Evolutionary conservation across 139 green algal genomes (phyloP).

Genomic region (Chlamydomonas sp.): DNA sequence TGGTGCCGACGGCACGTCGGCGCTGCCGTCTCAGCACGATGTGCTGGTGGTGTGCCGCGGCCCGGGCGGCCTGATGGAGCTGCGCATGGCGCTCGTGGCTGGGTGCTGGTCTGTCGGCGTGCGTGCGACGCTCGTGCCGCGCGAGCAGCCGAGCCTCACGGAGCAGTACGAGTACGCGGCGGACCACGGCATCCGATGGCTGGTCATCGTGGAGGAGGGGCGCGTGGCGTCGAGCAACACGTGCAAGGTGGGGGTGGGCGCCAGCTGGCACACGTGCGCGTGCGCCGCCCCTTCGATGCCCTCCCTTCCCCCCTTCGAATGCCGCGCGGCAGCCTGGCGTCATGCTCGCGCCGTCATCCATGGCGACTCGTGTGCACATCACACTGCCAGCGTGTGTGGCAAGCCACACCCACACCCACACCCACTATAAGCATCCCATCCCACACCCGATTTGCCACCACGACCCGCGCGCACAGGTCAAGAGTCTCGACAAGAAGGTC

Average conservation of each 20-base stretch:
- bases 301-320: neutral
- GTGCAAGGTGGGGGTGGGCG: constrained; percentile 1
- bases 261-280: neutral
- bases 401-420: too few species aligned
- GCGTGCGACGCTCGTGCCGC: constrained; percentile 54
- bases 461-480: too few species aligned
- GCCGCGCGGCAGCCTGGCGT: too few species aligned
- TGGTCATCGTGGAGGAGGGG: constrained; percentile 62
- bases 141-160: constrained; percentile 36
- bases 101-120: constrained; percentile 64
- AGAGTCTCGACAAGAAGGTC: neutral
- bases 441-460: too few species aligned
- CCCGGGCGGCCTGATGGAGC: constrained; percentile 53
- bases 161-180: constrained; percentile 77
- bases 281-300: neutral
- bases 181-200: constrained; percentile 48
- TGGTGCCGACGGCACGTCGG: neutral
- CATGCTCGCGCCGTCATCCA: too few species aligned
- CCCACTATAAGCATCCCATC: too few species aligned
- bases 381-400: neutral
- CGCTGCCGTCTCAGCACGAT: constrained; percentile 30
- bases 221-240: neutral
- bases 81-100: constrained; percentile 43
- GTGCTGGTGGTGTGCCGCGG: constrained; percentile 73
- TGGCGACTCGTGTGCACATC: neutral